These are phyloP conservation scores for Beauveria caledonica DNA, from an alignment of 2,329 filamentous ascomycete species.

Conservation along the genomic window DNA sequence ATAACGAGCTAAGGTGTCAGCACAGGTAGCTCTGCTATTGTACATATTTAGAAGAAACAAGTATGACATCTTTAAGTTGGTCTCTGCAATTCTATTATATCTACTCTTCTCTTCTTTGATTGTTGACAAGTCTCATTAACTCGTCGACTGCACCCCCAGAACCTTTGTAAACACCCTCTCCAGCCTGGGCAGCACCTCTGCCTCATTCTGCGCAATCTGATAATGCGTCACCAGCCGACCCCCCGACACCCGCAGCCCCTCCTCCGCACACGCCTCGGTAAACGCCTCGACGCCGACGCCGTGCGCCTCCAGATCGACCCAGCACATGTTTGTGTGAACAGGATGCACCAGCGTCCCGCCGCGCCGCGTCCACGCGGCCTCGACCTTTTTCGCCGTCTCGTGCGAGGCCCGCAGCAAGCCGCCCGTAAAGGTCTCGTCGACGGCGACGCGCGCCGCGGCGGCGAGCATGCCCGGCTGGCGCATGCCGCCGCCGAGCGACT, in stretches of 20 bases:
- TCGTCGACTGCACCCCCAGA: conserved; percentile 13
- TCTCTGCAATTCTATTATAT: no score
- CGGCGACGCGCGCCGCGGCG: conserved; percentile 61
- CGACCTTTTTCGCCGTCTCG: conserved; percentile 53
- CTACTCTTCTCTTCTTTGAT: no score
- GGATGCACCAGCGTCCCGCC: conserved; percentile 63
- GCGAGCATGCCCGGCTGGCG: conserved; percentile 66
- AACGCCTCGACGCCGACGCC: conserved; percentile 35
- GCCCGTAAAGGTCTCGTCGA: conserved; percentile 43
- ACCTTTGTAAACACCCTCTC: conserved; percentile 43
- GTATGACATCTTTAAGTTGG: no score
- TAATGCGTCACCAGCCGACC: conserved; percentile 41
- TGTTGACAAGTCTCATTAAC: no score
- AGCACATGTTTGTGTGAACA: conserved; percentile 88
- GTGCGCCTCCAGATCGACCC: conserved; percentile 63
- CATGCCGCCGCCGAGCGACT: conserved; percentile 67
- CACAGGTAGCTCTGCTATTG: no score
- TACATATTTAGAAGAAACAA: no score
- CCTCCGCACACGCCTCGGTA: conserved; percentile 30
- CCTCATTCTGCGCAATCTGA: conserved; percentile 53
- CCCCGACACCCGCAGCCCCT: conserved; percentile 33
- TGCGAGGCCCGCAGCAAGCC: conserved; percentile 56
- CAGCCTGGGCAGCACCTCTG: conserved; percentile 51
- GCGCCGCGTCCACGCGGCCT: conserved; percentile 59
- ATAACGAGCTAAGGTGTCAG: no score